These are phyloP conservation scores for Rhizopogon sp. DNA, from an alignment of 768 basidiomycete genomes.

Conservation along the genomic window DNA sequence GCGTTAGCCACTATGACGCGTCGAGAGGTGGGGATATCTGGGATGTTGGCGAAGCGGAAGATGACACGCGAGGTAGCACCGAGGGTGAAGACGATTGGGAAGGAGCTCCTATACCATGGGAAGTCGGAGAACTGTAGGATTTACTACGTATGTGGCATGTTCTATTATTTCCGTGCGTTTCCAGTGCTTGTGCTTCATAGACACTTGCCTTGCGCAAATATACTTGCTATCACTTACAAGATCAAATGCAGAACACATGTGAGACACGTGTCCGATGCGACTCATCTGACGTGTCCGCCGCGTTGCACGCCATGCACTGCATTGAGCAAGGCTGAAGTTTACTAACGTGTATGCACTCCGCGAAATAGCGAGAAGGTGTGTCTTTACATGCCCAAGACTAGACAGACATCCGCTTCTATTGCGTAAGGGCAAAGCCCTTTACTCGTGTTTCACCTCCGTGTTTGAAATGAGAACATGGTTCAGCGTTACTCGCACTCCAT, in stretches of 20 bases:
- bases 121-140: constrained; percentile 63
- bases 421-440: constrained; percentile 18
- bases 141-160: constrained; percentile 24
- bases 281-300: background rate
- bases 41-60: constrained; percentile 64
- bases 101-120: constrained; percentile 80
- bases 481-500: constrained; percentile 19
- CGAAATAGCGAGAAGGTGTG: constrained; percentile 7
- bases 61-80: constrained; percentile 32
- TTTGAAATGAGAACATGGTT: constrained; percentile 19
- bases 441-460: constrained; percentile 23
- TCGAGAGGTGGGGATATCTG: constrained; percentile 68
- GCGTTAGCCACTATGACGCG: constrained; percentile 54
- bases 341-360: constrained; percentile 12
- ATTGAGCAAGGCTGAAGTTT: constrained; percentile 8
- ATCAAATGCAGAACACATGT: constrained; percentile 14
- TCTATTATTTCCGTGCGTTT: constrained; percentile 16
- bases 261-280: constrained; percentile 18
- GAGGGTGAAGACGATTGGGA: constrained; percentile 69
- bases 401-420: constrained; percentile 10
- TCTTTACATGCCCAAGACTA: constrained; percentile 1
- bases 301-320: constrained; percentile 6
- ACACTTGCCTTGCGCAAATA: constrained; percentile 14
- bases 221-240: constrained; percentile 18
- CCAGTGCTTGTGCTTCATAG: constrained; percentile 28